These are phyloP conservation scores for Thermochaetoides thermophila DNA, from an alignment of 495 filamentous ascomycete genomes.

Conservation along the genomic window DNA sequence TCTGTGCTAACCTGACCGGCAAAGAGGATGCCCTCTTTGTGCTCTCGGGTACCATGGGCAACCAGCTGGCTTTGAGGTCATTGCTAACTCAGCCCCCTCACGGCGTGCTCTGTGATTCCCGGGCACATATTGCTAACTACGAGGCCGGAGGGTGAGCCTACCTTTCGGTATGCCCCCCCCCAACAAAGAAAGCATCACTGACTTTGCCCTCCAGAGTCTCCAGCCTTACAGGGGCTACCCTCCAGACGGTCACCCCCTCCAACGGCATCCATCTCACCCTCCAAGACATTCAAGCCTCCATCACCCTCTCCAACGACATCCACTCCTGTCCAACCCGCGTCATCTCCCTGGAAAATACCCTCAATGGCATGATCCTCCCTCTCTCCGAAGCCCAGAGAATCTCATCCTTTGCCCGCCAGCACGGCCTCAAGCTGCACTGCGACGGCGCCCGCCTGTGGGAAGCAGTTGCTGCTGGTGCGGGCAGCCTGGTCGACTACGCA, in stretches of 20 bases:
- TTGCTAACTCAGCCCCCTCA: slow-evolving; percentile 58
- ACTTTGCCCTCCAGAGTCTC: slow-evolving; percentile 26
- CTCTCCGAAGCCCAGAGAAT: slow-evolving; percentile 53
- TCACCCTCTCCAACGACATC: slow-evolving; percentile 31
- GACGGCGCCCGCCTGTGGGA: slow-evolving; percentile 84
- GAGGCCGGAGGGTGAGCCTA: slow-evolving; percentile 51
- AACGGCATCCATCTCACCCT: slow-evolving; percentile 65
- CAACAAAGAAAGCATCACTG: slow-evolving; percentile 7
- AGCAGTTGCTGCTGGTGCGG: slow-evolving; percentile 45
- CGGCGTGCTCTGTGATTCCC: slow-evolving; percentile 50
- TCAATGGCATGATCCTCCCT: slow-evolving; percentile 65
- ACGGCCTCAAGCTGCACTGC: slow-evolving; percentile 60
- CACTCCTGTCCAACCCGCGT: slow-evolving; percentile 60
- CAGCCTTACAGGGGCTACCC: slow-evolving; percentile 41
- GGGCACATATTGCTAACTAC: slow-evolving; percentile 50
- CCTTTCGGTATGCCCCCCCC: not conserved
- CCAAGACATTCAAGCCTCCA: slow-evolving; percentile 48
- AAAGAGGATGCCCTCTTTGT: slow-evolving; percentile 67
- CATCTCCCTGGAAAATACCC: slow-evolving; percentile 77
- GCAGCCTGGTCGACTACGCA: slow-evolving; percentile 51
- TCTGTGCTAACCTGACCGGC: slow-evolving; percentile 52
- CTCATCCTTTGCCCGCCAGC: slow-evolving; percentile 48
- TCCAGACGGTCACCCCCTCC: slow-evolving; percentile 40
- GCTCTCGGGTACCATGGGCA: slow-evolving; percentile 83
- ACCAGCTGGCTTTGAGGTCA: slow-evolving; percentile 56